Evolutionary conservation across 192 early-diverging fungal species (phyloP), one percentile per base, ranked within the genome.

Genomic region (Fimicolochytrium jonesii): DNA sequence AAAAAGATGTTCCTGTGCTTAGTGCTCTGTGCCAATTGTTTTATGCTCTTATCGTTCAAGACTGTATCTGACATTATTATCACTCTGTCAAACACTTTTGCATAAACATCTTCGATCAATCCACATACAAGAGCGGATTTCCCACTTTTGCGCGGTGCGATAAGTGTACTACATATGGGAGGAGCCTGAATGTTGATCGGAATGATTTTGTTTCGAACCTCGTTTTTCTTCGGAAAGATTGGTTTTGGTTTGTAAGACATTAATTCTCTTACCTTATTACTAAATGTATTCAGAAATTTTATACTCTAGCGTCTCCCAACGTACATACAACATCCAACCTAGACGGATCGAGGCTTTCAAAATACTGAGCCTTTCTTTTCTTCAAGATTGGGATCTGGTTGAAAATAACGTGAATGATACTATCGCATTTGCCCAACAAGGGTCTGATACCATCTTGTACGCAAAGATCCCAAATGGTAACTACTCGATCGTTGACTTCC

Each of bases 11-110:
- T 64, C 44, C 56, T 55, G 34, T 56, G 61, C 30, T 30, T 17
- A 20, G 59, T 61, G 6, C 6, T 64, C 32, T 41, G 15, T 25
- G 61, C 48, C 46, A 61, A 2, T 52, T 52, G 48, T 26, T 30
- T 7, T 20, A 61, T 30, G 29, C n/a, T 25, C 10, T n/a, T 20
- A 61, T 66, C 64, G 45, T 37, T 58, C 2, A 17, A 23, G 1
- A 58, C 64, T 3, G 64, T 66, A 25, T 66, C 55, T 1, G 23
- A 30, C 44, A 66, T 31, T 30, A 66, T 56, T n/a, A 57, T 48
- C 9, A 56, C 53, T 6, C 25, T 18, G 35, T 17, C n/a, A 31
- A 57, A 57, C 5, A 66, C 41, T 17, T 56, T 34, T 0, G 54
- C 53, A 58, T 56, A 66, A 17, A 66, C 42, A 17, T 66, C 64